These are phyloP conservation scores for Paraconiothyrium brasiliense DNA, from an alignment of 2,329 filamentous ascomycete genomes.

Conservation along the genomic window DNA sequence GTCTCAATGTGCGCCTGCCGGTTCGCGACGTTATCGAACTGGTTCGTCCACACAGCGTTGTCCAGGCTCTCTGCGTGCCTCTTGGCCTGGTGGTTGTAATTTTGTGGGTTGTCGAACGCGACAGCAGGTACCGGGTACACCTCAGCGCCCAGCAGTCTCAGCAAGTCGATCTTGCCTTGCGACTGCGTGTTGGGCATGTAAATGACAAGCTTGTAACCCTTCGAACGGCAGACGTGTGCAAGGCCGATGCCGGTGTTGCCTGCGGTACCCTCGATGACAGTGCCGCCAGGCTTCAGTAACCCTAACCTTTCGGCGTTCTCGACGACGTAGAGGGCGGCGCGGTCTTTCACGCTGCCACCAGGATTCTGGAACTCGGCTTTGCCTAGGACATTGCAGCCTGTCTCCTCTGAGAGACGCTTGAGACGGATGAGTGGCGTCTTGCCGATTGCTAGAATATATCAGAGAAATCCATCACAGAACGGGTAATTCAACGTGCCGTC, in stretches of 20 bases:
- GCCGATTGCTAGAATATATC: slow-evolving; percentile 76
- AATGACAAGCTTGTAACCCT: slow-evolving; percentile 94
- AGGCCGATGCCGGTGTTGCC: slow-evolving; percentile 98
- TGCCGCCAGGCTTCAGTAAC: slow-evolving; percentile 83
- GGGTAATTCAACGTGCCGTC: slow-evolving; percentile 69
- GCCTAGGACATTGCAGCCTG: slow-evolving; percentile 91
- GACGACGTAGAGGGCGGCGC: slow-evolving; percentile 92
- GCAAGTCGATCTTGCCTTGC: slow-evolving; percentile 94
- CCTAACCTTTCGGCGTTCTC: slow-evolving; percentile 91
- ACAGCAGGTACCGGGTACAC: slow-evolving; percentile 96
- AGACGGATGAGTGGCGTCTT: slow-evolving; percentile 95
- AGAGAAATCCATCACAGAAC: neutral
- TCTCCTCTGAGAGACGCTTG: slow-evolving; percentile 86
- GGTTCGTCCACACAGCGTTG: slow-evolving; percentile 97
- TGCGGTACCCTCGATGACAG: slow-evolving; percentile 95
- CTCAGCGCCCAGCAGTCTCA: slow-evolving; percentile 90
- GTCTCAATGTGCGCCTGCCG: slow-evolving; percentile 94
- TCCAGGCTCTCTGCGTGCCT: slow-evolving; percentile 86
- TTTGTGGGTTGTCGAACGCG: slow-evolving; percentile 91
- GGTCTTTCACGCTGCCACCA: slow-evolving; percentile 94
- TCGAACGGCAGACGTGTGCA: slow-evolving; percentile 91
- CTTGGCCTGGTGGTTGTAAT: slow-evolving; percentile 97
- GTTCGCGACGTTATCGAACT: slow-evolving; percentile 98
- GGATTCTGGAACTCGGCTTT: slow-evolving; percentile 99
- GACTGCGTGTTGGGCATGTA: slow-evolving; percentile 99